Base-by-base conservation (phyloP, 148 eudicot genomes). In the Rhododendron ovatum region DNA sequence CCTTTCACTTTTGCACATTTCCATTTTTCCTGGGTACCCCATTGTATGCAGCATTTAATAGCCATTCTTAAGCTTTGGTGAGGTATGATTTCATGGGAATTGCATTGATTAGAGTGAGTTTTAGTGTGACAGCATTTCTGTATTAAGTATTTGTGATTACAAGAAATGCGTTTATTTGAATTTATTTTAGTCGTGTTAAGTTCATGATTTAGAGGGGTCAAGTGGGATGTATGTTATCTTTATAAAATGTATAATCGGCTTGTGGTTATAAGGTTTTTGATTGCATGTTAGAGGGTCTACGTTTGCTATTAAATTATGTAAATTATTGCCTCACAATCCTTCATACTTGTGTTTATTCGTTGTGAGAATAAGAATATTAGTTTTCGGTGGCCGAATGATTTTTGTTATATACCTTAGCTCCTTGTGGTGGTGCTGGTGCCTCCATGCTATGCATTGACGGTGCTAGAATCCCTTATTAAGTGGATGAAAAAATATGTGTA, bases 1-100 rank as follows among this genome's bases (percentile, higher is more conserved):
- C 84, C 80, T 84, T 86, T 83, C 43, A 59, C 82, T 35, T 45
- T 59, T 41, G 41, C 24, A 28, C 67, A 8, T 48, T 79, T 61
- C n/a, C 55, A 9, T 41, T 35, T 5, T 61, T 67, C 18, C 24
- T 3, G 30, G 86, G 33, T 73, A 43, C 73, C 48, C 73, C 82
- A 39, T 61, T 39, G 20, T 41, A 35, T 30, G 35, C 41, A 35
- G 69, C 71, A 59, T 82, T 57, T 59, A 20, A 57, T 33, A 30
- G 67, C 75, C 20, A 48, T 76, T 84, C 81, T 57, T 20, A 73
- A 55, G 59, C 10, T 51, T n/a, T 55, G 24, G 37, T 26, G 61
- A 51, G 82, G 13, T 47, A 24, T 12, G 57, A 79, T 47, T 47
- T 15, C 28, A 6, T 79, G 35, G 37, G 37, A 78, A 47, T 78